Conservation (phyloP, 805 yeast genomes). For the Millerago galiae region DNA sequence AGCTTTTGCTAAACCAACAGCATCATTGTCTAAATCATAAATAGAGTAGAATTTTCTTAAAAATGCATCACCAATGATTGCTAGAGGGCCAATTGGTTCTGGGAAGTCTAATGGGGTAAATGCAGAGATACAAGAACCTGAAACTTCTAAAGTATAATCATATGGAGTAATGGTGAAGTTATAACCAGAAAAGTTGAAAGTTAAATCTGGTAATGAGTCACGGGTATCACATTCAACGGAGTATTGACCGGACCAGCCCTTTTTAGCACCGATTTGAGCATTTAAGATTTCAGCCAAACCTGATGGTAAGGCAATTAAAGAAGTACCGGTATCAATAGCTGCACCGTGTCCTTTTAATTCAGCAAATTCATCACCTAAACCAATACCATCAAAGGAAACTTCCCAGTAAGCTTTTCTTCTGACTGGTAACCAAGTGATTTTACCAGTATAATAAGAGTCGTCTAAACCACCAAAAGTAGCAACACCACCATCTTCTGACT, state of each 20-base stretch:
- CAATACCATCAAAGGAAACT: slow-evolving; percentile 85
- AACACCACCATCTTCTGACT: slow-evolving; percentile 74
- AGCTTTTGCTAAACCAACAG: slow-evolving; percentile 90
- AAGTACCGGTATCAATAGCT: slow-evolving; percentile 98
- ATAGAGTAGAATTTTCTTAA: slow-evolving; percentile 91
- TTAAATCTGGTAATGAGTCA: slow-evolving; percentile 82
- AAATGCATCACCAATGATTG: slow-evolving; percentile 96
- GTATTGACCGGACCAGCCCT: slow-evolving; percentile 97
- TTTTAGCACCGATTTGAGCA: slow-evolving; percentile 93
- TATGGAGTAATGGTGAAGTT: slow-evolving; percentile 85
- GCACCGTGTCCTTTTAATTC: slow-evolving; percentile 82
- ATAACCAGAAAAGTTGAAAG: slow-evolving; percentile 83
- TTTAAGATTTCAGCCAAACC: slow-evolving; percentile 93
- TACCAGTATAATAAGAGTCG: slow-evolving; percentile 66
- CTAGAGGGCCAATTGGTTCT: slow-evolving; percentile 92
- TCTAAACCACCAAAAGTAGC: slow-evolving; percentile 96
- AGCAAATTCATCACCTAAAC: slow-evolving; percentile 90
- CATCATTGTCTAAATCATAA: slow-evolving; percentile 83
- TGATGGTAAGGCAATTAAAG: slow-evolving; percentile 90
- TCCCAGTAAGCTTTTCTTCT: slow-evolving; percentile 99
- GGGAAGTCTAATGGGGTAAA: slow-evolving; percentile 98
- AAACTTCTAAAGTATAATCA: slow-evolving; percentile 90
- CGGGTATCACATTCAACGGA: slow-evolving; percentile 84
- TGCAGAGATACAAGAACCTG: slow-evolving; percentile 94
- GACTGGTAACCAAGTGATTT: slow-evolving; percentile 92